A percentile compares a stretch with the other conserved stretches of the same genome.
Evolutionary conservation across 2,329 filamentous ascomycete genomes (phyloP).

Genomic region (Canariomyces notabilis): DNA sequence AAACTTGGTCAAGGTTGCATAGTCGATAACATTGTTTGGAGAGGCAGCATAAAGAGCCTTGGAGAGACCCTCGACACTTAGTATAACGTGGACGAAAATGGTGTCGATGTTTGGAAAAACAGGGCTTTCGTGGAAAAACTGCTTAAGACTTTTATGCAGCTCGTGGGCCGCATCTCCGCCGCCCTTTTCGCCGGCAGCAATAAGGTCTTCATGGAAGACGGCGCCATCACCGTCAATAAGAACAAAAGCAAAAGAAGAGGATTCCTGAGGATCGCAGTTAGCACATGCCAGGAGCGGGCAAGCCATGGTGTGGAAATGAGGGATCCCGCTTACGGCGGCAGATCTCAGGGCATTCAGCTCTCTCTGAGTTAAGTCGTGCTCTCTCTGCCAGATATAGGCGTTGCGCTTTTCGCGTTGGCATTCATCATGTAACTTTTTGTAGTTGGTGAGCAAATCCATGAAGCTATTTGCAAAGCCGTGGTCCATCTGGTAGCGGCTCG

Average conservation of each 20-base stretch:
- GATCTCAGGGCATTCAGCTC: constrained; percentile 19
- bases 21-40: constrained; percentile 20
- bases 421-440: constrained; percentile 16
- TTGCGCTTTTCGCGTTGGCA: constrained; percentile 21
- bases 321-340: constrained; percentile 16
- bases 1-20: constrained; percentile 28
- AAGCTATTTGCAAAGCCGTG: constrained; percentile 8
- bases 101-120: constrained; percentile 27
- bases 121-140: constrained; percentile 24
- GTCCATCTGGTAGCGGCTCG: constrained; percentile 6
- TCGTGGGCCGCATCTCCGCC: constrained; percentile 30
- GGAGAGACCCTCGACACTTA: constrained; percentile 31
- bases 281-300: background rate
- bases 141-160: constrained; percentile 19
- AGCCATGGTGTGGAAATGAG: too few species aligned
- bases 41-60: constrained; percentile 28
- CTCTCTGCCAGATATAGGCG: constrained; percentile 20
- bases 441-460: constrained; percentile 13
- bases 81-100: constrained; percentile 32
- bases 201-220: constrained; percentile 31
- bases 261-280: constrained; percentile 25
- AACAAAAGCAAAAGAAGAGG: constrained; percentile 31
- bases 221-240: constrained; percentile 35
- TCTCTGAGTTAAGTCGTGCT: constrained; percentile 17
- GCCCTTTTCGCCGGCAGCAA: constrained; percentile 30